Evolutionary conservation across 2,329 filamentous ascomycete genomes (phyloP), one percentile per base, ranked within the genome.

Genomic region (Aurifilum marmelostoma): DNA sequence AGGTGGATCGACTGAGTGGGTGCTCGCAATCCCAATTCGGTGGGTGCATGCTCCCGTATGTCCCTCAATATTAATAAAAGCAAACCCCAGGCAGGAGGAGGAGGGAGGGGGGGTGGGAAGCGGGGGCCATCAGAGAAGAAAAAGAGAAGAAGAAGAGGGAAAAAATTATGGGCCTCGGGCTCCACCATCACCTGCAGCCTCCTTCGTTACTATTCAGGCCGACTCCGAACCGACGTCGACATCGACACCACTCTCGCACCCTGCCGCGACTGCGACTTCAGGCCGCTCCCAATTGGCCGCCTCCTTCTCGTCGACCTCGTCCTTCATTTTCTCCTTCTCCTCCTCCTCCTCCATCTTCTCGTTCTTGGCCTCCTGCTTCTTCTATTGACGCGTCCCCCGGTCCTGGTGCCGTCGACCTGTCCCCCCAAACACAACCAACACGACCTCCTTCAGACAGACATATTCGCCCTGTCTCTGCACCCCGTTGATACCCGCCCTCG

Each of bases 51-150:
- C 47, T 52, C 24, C 50, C 50, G 50, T 52, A 24, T 69, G 67
- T 64, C 63, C 67, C 67, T 69, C 61, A 43, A 52, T 66, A 66
- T 66, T 68, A 68, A 65, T 69, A 69, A 69, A 63, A 66, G 47
- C 67, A 69, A 58, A 27, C 67, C 63, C 24, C 11, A 54, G n/a
- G 50, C 50, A 54, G 24, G 24, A 27, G 27, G n/a, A 27, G 50
- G n/a, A 52, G 50, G 9, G n/a, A 27, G 50, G 12, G n/a, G 24
- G 50, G 24, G 52, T 34, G 34, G 34, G 4, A 34, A 34, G 34
- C 34, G 34, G 52, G 52, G 52, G 52, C 50, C 65, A 66, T 43
- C 56, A 63, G 67, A 62, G 54, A 50, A 69, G 27, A 34, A 27
- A 58, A 18, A 34, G 3, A 16, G 54, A 34, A 27, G 27, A 29